Base-by-base conservation (phyloP, 805 yeast genomes). In the Priceomyces carsonii region DNA sequence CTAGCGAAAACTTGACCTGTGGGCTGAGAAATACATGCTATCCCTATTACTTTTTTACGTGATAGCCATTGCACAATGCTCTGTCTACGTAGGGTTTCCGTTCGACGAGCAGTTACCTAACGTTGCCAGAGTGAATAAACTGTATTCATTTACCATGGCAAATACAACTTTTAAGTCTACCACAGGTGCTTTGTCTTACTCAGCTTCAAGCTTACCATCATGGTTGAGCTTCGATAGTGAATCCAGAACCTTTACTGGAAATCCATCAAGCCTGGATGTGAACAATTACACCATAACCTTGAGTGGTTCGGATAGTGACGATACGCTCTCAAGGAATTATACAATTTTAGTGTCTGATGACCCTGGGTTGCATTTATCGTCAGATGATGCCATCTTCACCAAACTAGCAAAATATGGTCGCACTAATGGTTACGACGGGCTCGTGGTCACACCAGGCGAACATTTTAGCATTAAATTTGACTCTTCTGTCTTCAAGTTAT, bases 101-200 rank as follows among this genome's bases (percentile, higher is more conserved):
- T 78, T 89, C 54, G 62, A 74, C 44, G 79, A 80, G 54, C 99
- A 91, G 62, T 71, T 81, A 15, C 98, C 98, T 4, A 83, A 88
- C 21, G 86, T 93, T 9, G 98, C 95, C 4, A 72, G 95, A 39
- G 76, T 79, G 10, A 77, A 77, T 40, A 69, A 77, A 47, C 47
- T 55, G 2, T 91, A 82, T 61, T 47, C 64, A 13, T 91, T 86
- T 60, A 71, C 81, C 23, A 61, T 91, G 26, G 81, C 89, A 35
- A 64, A 75, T 40, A 78, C 80, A 47, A 91, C 98, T 2, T 88
- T 76, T 57, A 53, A 61, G 25, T 55, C 70, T 2, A 44, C 56
- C 28, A 55, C 64, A 31, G 61, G 59, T 16, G 69, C 68, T 13
- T 69, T 89, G 23, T 39, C 66, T 5, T 87, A 87, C 57, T 50